A percentile compares a stretch with the other conserved stretches of the same genome.
phyloP scores from a whole-genome alignment of 2,329 filamentous ascomycete genomes.

The Torrubiellomyces zombiae region DNA sequence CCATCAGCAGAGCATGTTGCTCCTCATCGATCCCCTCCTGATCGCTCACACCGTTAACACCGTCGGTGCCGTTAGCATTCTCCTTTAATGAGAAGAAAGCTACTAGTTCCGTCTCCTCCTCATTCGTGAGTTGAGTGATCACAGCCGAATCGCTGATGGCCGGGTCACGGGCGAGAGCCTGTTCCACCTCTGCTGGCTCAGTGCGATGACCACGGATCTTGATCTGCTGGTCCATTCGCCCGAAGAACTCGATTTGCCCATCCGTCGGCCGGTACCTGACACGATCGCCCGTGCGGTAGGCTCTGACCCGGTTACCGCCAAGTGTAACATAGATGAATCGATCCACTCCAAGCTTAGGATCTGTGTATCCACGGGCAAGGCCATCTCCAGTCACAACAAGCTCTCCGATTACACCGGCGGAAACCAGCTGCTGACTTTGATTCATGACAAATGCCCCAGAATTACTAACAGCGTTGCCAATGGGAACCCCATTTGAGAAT shows the following conservation, averaged over 20 bases:
- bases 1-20: too few species aligned
- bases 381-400: slow-evolving; percentile 12
- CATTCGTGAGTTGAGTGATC: too few species aligned
- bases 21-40: too few species aligned
- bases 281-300: slow-evolving; percentile 13
- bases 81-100: too few species aligned
- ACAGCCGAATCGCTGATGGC: too few species aligned
- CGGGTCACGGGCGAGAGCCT: too few species aligned
- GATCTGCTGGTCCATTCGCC: slow-evolving; percentile 12
- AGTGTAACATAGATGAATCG: slow-evolving; percentile 7
- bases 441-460: slow-evolving; percentile 10
- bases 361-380: slow-evolving; percentile 8
- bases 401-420: slow-evolving; percentile 12
- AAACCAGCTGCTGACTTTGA: slow-evolving; percentile 7
- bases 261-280: slow-evolving; percentile 9
- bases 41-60: too few species aligned
- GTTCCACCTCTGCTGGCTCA: slow-evolving; percentile 13
- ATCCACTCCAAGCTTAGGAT: slow-evolving; percentile 3
- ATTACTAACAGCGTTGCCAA: slow-evolving; percentile 1
- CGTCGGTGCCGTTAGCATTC: too few species aligned
- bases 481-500: neutral
- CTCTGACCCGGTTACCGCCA: slow-evolving; percentile 1
- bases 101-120: too few species aligned
- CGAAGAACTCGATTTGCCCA: slow-evolving; percentile 11
- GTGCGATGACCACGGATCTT: slow-evolving; percentile 15